A percentile compares a stretch with the other conserved stretches of the same genome.
Conservation (phyloP, 1,139 yeast species). For the Candida frijolesensis region DNA sequence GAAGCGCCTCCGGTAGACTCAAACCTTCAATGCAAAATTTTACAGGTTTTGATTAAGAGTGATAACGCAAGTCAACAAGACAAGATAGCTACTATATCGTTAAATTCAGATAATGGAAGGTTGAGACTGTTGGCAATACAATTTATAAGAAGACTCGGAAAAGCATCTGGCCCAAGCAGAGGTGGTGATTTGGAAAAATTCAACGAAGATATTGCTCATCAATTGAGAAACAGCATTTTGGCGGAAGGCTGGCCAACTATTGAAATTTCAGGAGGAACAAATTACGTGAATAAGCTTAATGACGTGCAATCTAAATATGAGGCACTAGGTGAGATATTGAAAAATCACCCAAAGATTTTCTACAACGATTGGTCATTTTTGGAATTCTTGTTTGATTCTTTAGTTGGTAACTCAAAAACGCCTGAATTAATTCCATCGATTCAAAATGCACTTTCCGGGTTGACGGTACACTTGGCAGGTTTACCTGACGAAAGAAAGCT, state of each 20-base stretch:
- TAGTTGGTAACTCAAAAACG: slow-evolving; percentile 54
- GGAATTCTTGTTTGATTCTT: slow-evolving; percentile 71
- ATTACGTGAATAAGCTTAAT: slow-evolving; percentile 19
- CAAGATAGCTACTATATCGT: slow-evolving; percentile 54
- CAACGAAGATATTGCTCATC: slow-evolving; percentile 47
- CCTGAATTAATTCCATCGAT: slow-evolving; percentile 66
- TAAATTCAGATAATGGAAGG: slow-evolving; percentile 52
- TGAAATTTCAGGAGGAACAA: slow-evolving; percentile 28
- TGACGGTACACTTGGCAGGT: slow-evolving; percentile 51
- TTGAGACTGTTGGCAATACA: slow-evolving; percentile 55
- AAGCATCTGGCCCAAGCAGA: slow-evolving; percentile 21
- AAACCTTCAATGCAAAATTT: slow-evolving; percentile 59
- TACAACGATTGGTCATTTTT: slow-evolving; percentile 51
- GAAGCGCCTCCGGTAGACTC: slow-evolving; percentile 54
- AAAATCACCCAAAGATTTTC: slow-evolving; percentile 49
- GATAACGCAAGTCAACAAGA: slow-evolving; percentile 44
- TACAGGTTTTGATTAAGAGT: slow-evolving; percentile 57
- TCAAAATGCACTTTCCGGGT: slow-evolving; percentile 69
- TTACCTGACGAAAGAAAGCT: slow-evolving; percentile 41
- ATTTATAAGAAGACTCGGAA: slow-evolving; percentile 60
- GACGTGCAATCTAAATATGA: slow-evolving; percentile 67
- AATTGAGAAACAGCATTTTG: slow-evolving; percentile 52
- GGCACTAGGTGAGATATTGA: slow-evolving; percentile 68
- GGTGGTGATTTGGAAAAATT: slow-evolving; percentile 24
- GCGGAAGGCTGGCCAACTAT: slow-evolving; percentile 63